Base-by-base conservation (phyloP, 2,329 filamentous ascomycete species). In the Diaporthe longicolla region DNA sequence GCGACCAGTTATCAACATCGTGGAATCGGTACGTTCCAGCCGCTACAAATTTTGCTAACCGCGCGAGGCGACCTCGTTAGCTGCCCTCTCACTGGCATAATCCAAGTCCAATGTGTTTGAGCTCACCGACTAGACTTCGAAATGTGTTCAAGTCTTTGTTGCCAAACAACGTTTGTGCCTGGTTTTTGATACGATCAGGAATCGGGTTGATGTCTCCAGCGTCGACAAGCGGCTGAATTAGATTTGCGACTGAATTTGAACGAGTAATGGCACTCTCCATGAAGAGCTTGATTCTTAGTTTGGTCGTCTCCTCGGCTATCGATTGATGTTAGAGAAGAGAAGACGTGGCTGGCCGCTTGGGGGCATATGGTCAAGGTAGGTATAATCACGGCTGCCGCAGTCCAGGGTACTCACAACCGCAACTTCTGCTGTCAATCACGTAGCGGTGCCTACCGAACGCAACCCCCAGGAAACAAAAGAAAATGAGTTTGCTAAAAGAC, bases 401-500 rank as follows among this genome's bases (percentile, higher is more conserved):
- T 58, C 55, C 32, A 58, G 55, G 55, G 55, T 58, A 58, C 55
- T 58, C 55, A 58, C 55, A 19, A 58, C 10, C 55, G 55, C 55
- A 58, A 58, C 55, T 58, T 29, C 15, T n/a, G 55, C 55, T 58
- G 29, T 58, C 55, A 58, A 58, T 58, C 55, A 58, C 55, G 35
- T 58, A 58, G 55, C 55, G 55, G 37, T 58, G 55, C 29, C 19
- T 58, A 29, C 19, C 55, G 55, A 58, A 58, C 29, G 17, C 55
- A 58, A 58, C 55, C 29, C 55, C 29, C 29, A 58, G 29, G 29
- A 58, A 58, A 58, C 55, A 58, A 37, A 58, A 37, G 3, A 58
- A 58, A 15, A 58, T 58, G 55, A 58, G 55, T 58, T 58, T 58
- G 19, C 55, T 58, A 29, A 58, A 58, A 37, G 10, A 58, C 29